Evolutionary conservation across 2,329 filamentous ascomycete species (phyloP).

Genomic region (Onygena corvina): DNA sequence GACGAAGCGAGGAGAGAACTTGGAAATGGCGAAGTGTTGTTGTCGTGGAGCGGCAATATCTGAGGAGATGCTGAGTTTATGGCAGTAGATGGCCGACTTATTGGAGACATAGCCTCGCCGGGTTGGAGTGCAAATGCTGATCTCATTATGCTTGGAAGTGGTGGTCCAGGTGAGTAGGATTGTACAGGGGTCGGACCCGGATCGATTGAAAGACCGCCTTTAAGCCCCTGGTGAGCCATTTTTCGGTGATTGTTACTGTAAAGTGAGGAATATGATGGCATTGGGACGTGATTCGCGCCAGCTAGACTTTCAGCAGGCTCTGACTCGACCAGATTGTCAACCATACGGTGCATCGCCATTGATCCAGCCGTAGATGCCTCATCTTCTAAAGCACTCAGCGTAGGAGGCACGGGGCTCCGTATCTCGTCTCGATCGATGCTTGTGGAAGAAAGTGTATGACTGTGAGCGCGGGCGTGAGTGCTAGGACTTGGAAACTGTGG

Average conservation of each 20-base stretch:
- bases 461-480: slow-evolving; percentile 21
- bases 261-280: slow-evolving; percentile 1
- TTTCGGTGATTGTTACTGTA: not conserved
- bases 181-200: slow-evolving; percentile 2
- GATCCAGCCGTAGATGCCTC: slow-evolving; percentile 36
- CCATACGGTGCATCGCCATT: slow-evolving; percentile 46
- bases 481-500: slow-evolving; percentile 38
- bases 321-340: slow-evolving; percentile 42
- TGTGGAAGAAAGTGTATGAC: slow-evolving; percentile 29
- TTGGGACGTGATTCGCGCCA: not conserved
- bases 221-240: not conserved
- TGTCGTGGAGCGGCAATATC: not conserved
- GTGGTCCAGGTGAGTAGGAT: slow-evolving; percentile 16
- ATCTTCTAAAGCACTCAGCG: slow-evolving; percentile 10
- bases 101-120: slow-evolving; percentile 27
- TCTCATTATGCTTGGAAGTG: slow-evolving; percentile 29
- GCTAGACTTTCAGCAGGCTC: slow-evolving; percentile 25
- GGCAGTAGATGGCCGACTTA: slow-evolving; percentile 22
- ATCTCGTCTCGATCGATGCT: slow-evolving; percentile 34
- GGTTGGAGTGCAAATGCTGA: slow-evolving; percentile 33
- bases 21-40: not conserved
- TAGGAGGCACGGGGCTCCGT: slow-evolving; percentile 22
- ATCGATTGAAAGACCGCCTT: slow-evolving; percentile 1
- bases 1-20: not conserved
- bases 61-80: not conserved